phyloP scores from a whole-genome alignment of 2,329 filamentous ascomycete species.

The Aspergillus carbonarius region DNA sequence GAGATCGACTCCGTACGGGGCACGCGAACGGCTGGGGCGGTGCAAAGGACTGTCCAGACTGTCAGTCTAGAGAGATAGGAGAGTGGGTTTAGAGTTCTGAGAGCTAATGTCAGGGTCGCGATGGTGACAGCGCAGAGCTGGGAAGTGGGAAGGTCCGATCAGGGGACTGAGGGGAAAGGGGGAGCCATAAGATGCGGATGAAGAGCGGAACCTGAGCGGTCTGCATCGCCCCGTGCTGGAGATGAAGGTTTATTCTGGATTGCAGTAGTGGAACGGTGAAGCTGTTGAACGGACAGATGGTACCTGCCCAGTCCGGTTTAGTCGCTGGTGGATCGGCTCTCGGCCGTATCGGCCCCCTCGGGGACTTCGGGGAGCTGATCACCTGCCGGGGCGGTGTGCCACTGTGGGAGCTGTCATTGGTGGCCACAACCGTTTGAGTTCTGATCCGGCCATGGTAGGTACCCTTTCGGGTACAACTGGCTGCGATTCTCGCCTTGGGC shows the following conservation, averaged over 20 bases:
- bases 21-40: not conserved
- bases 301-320: not conserved
- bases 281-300: not conserved
- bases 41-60: not conserved
- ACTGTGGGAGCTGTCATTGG: not conserved
- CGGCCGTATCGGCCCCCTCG: not conserved
- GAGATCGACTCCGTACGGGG: constrained; percentile 5
- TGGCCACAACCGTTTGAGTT: not conserved
- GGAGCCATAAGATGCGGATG: not conserved
- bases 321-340: not conserved
- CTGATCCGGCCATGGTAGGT: not conserved
- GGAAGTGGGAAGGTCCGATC: not conserved
- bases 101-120: not conserved
- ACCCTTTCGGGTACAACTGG: not conserved
- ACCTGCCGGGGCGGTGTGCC: not conserved
- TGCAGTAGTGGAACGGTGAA: constrained; percentile 1
- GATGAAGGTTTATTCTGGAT: constrained; percentile 1
- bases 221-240: not conserved
- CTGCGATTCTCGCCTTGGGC: not conserved
- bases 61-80: not conserved
- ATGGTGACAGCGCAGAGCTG: not conserved
- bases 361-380: not conserved
- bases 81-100: not conserved
- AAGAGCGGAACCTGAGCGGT: not conserved
- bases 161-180: not conserved